These are phyloP conservation scores for Saccharomycopsis guyanensis DNA, from an alignment of 805 yeast species.

Conservation along the genomic window DNA sequence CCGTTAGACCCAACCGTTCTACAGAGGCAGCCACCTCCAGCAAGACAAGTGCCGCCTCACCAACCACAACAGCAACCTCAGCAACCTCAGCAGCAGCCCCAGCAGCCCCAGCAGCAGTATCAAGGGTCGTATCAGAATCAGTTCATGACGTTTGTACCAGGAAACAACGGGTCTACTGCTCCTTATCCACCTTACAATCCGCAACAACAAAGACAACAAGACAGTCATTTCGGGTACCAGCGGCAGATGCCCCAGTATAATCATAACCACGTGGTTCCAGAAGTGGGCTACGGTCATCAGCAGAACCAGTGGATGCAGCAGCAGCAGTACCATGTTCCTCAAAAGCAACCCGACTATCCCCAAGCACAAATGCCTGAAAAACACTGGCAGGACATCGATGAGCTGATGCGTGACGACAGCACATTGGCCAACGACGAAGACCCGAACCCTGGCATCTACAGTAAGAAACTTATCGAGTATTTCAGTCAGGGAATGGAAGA, in stretches of 20 bases:
- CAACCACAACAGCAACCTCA: constrained; percentile 23
- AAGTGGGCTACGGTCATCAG: background rate
- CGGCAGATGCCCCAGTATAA: background rate
- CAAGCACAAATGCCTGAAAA: background rate
- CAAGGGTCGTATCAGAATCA: constrained; percentile 1
- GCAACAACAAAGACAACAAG: constrained; percentile 2
- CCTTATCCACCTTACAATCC: too few species aligned
- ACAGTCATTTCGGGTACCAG: constrained; percentile 1
- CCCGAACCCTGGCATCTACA: constrained; percentile 5
- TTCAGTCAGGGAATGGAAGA: constrained; percentile 21
- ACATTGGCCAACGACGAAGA: background rate
- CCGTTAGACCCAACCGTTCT: constrained; percentile 8
- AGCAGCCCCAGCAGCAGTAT: constrained; percentile 6
- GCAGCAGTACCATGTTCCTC: constrained; percentile 1
- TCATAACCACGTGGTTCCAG: too few species aligned
- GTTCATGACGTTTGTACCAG: background rate
- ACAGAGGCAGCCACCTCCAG: constrained; percentile 1
- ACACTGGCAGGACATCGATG: background rate
- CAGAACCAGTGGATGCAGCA: background rate
- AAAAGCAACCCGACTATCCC: background rate
- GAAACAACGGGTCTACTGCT: background rate
- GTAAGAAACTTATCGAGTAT: constrained; percentile 15
- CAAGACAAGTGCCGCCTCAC: constrained; percentile 22
- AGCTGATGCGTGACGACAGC: background rate
- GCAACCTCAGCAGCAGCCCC: constrained; percentile 8